Conservation (phyloP, 2,329 filamentous ascomycete species). For the Cordyceps militaris region DNA sequence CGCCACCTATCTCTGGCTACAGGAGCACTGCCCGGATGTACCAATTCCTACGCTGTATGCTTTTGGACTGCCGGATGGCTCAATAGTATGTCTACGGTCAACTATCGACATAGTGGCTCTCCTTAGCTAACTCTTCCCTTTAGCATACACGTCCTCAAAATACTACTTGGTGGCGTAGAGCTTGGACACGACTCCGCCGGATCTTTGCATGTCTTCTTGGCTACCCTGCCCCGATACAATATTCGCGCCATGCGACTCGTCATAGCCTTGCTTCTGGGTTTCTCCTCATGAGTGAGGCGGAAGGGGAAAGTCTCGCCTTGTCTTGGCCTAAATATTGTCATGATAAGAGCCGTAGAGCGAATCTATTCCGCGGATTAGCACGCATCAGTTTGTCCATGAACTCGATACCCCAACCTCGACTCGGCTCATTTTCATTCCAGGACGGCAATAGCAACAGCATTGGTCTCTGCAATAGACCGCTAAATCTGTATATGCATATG, state of each 20-base stretch:
- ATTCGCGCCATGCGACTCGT: neutral
- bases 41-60: neutral
- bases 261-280: neutral
- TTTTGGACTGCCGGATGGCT: neutral
- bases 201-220: neutral
- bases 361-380: conserved; percentile 21
- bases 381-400: conserved; percentile 21
- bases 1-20: neutral
- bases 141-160: neutral
- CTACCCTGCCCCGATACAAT: neutral
- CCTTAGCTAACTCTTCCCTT: neutral
- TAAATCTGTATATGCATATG: conserved; percentile 24
- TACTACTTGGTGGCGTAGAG: neutral
- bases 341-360: conserved; percentile 14
- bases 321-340: conserved; percentile 13
- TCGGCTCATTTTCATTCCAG: conserved; percentile 18
- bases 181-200: neutral
- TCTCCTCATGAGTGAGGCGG: neutral
- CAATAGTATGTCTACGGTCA: neutral
- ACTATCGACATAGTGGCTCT: neutral
- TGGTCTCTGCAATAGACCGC: conserved; percentile 26
- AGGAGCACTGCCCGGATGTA: neutral
- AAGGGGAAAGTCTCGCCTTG: neutral
- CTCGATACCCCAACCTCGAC: conserved; percentile 16
- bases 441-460: conserved; percentile 18